phyloP scores from a whole-genome alignment of 75 land plant genomes.

The Selaginella tamariscina region DNA sequence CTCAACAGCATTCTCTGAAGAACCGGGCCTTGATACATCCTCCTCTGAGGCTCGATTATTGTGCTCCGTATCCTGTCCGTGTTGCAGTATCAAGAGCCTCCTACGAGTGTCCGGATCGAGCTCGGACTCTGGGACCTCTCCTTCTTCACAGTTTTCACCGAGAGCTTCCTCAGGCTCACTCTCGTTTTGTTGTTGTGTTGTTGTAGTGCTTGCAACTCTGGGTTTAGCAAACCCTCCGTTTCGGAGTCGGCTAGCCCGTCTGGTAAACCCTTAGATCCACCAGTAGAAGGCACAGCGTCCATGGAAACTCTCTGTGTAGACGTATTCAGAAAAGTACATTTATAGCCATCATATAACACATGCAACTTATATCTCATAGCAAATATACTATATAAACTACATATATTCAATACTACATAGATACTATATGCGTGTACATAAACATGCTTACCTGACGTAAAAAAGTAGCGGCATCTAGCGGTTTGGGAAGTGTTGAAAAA shows the following conservation, averaged over 20 bases:
- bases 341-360: too few relatives aligned
- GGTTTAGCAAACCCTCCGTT: constrained; percentile 48
- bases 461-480: constrained; percentile 59
- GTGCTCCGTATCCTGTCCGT: constrained; percentile 86
- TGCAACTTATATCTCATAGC: too few relatives aligned
- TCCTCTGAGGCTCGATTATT: too few relatives aligned
- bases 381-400: too few relatives aligned
- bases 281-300: neutral
- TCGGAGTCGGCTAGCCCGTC: constrained; percentile 65
- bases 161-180: neutral
- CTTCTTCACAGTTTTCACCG: constrained; percentile 50
- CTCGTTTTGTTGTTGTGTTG: neutral
- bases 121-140: constrained; percentile 91
- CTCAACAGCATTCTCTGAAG: constrained; percentile 32
- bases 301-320: neutral
- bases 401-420: too few relatives aligned
- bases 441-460: neutral
- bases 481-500: constrained; percentile 34
- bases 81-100: constrained; percentile 79
- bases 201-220: too few relatives aligned
- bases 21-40: too few relatives aligned
- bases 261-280: constrained; percentile 37
- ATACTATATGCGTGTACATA: too few relatives aligned
- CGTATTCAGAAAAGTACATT: too few relatives aligned
- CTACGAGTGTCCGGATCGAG: constrained; percentile 87